Percentiles rank a stretch among this genome's conserved stretches.
Evolutionary conservation across 176 grass and related monocot species (phyloP).

Genomic region (Carex cristatella): DNA sequence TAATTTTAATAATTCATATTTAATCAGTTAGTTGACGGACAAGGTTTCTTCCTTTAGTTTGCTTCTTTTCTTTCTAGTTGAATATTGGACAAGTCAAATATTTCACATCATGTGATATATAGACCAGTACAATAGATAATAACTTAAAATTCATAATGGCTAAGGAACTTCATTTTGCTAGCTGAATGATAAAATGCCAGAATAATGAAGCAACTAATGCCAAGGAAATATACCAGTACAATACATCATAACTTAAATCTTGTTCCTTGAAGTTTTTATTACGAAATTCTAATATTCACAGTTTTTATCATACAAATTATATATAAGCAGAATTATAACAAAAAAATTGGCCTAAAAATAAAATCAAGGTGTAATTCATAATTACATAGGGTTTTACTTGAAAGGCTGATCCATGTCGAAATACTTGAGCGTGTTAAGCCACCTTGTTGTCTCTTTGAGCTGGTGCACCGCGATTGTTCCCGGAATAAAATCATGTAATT

Average conservation of each 20-base stretch:
- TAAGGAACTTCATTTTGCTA: too few relatives aligned
- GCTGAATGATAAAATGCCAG: too few relatives aligned
- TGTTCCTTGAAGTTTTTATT: background rate
- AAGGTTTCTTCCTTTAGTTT: too few relatives aligned
- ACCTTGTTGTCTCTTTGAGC: conserved; percentile 45
- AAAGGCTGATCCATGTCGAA: conserved; percentile 40
- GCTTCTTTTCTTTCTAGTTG: too few relatives aligned
- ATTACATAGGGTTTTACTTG: too few relatives aligned
- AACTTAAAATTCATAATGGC: background rate
- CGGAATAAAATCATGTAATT: conserved; percentile 42
- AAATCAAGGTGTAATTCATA: too few relatives aligned
- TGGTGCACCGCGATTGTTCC: conserved; percentile 72
- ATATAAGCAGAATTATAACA: background rate
- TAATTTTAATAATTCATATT: too few relatives aligned
- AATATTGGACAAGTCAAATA: too few relatives aligned
- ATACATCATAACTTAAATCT: too few relatives aligned
- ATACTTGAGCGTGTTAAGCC: background rate
- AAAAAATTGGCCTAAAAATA: background rate
- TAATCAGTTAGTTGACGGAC: too few relatives aligned
- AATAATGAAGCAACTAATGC: too few relatives aligned
- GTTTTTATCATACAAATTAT: background rate
- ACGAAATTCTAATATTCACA: background rate
- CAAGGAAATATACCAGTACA: too few relatives aligned
- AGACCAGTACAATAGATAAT: background rate
- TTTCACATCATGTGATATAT: background rate